phyloP scores from a whole-genome alignment of 2,329 filamentous ascomycete genomes.

The Zelopaecilomyces penicillatus region DNA sequence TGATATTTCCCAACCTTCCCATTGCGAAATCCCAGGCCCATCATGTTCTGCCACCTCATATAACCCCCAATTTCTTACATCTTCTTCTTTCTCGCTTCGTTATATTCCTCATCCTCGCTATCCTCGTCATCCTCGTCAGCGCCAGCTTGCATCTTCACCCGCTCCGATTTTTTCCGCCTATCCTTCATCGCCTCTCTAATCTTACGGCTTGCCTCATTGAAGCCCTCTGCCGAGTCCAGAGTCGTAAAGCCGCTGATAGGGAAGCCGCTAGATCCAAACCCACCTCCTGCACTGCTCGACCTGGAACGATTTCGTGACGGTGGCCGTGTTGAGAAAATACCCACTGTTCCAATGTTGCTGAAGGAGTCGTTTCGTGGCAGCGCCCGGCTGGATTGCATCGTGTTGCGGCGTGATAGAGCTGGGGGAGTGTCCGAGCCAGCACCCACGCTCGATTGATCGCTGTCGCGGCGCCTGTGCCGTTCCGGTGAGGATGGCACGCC shows the following conservation, averaged over 20 bases:
- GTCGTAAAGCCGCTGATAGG: constrained; percentile 62
- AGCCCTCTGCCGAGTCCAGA: constrained; percentile 57
- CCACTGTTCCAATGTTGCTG: constrained; percentile 77
- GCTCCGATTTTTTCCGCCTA: constrained; percentile 45
- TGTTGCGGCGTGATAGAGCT: constrained; percentile 39
- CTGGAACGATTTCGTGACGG: constrained; percentile 68
- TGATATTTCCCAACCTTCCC: neutral
- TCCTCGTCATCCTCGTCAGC: constrained; percentile 25
- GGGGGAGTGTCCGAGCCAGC: constrained; percentile 31
- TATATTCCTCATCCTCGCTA: constrained; percentile 35
- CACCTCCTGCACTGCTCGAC: constrained; percentile 59
- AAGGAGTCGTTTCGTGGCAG: constrained; percentile 87
- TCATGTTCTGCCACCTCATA: neutral
- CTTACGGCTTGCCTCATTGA: constrained; percentile 76
- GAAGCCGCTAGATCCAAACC: constrained; percentile 53
- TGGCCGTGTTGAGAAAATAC: constrained; percentile 83
- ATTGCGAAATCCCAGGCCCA: neutral
- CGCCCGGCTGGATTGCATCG: constrained; percentile 43
- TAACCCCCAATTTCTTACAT: constrained; percentile 13
- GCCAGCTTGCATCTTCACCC: constrained; percentile 29
- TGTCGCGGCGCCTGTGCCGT: constrained; percentile 33
- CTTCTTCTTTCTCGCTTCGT: constrained; percentile 36
- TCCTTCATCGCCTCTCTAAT: constrained; percentile 77
- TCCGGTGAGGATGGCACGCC: constrained; percentile 14
- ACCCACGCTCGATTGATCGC: constrained; percentile 37